phyloP scores from a whole-genome alignment of 352 stramenopile genomes.

The Phytophthora hibernalis region DNA sequence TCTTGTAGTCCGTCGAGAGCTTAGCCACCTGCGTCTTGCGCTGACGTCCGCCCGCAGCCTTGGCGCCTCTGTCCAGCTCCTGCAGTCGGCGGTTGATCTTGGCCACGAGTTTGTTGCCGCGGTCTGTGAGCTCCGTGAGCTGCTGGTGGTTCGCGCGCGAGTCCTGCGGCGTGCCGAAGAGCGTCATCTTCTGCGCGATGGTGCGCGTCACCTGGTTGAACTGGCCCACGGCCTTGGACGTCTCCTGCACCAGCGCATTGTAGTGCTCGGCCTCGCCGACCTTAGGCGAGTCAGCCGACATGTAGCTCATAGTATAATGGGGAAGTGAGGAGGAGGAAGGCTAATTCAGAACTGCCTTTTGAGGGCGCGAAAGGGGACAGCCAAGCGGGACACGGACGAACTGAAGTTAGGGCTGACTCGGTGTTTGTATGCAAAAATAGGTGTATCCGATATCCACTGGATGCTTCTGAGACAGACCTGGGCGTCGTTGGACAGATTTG shows the following conservation, averaged over 20 bases:
- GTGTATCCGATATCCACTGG: constrained; percentile 21
- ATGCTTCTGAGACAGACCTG: constrained; percentile 26
- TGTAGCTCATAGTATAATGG: constrained; percentile 47
- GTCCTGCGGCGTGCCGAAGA: constrained; percentile 66
- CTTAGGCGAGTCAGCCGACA: constrained; percentile 58
- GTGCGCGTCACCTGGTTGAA: constrained; percentile 68
- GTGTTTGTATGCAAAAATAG: constrained; percentile 12
- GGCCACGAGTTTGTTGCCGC: constrained; percentile 63
- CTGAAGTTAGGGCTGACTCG: neutral
- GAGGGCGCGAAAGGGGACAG: constrained; percentile 8
- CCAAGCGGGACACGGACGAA: constrained; percentile 4
- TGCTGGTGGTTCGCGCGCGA: constrained; percentile 67
- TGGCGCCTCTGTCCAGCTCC: constrained; percentile 46
- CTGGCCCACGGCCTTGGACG: constrained; percentile 61
- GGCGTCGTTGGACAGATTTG: constrained; percentile 7
- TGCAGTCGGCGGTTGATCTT: constrained; percentile 67
- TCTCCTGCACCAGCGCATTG: constrained; percentile 60
- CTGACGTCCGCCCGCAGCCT: constrained; percentile 44
- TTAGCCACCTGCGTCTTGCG: constrained; percentile 65
- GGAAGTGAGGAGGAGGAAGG: constrained; percentile 2
- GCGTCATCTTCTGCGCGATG: constrained; percentile 70
- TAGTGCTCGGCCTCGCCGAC: constrained; percentile 58
- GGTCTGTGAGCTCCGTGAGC: constrained; percentile 65
- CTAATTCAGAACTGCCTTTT: constrained; percentile 29
- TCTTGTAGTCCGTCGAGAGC: constrained; percentile 68